Evolutionary conservation across 768 basidiomycete species (phyloP), one percentile per base, ranked within the genome.

Genomic region (Amanita phalloides): DNA sequence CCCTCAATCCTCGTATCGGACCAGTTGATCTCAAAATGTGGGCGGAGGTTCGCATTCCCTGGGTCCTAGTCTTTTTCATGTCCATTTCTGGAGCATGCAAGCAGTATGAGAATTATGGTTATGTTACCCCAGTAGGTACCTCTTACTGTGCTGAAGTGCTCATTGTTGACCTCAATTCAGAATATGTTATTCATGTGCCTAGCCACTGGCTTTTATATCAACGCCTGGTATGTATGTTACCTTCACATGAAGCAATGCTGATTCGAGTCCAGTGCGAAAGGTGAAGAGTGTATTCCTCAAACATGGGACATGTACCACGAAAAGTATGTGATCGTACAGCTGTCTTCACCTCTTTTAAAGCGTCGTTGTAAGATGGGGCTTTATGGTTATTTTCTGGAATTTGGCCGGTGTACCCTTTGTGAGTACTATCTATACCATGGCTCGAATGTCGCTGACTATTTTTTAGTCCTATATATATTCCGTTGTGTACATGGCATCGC

Each of bases 221-320:
- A 99, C 57, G 94, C 94, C 43, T 98, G 92, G 84, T 87, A 58
- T 42, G 74, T 60, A 6, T 32, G 4, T 37, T 8, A 13, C 45
- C 39, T 21, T 37, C 30, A 33, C 37, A 43, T 17, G 2, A 7
- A 10, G 1, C 11, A 4, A 5, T 55, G n/a, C 23, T 59, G 52
- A 57, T 54, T 51, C 51, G 50, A 54, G 28, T 11, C 3, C 52
- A 89, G 87, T 62, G 88, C 79, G 54, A 96, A 96, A 66, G 93
- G 87, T 38, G 93, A 95, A 61, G 92, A 95, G 62, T 92, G 89
- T 60, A 92, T 94, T 55, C 90, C 91, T 5, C 90, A 95, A 66
- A 94, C 92, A 2, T 98, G 96, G 95, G 96, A 97, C 61, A 99
- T 99, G 91, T 96, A 84, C 73, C 90, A 95, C 60, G 95, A 99